Conservation (phyloP, 345 rosid species). For the Euphorbia pulcherrima region DNA sequence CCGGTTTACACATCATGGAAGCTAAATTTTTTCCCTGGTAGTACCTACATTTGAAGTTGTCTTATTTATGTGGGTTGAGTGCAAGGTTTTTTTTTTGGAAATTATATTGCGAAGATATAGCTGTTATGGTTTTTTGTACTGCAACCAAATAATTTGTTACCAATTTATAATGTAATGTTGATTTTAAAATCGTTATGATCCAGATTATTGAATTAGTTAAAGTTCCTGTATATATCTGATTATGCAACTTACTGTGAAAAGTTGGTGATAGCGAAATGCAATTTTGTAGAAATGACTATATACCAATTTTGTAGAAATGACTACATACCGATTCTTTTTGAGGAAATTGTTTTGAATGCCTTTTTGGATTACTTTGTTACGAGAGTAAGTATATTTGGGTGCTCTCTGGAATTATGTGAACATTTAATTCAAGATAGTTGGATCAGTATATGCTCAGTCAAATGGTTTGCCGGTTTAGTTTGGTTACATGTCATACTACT, state of each 20-base stretch:
- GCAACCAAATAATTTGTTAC: not conserved
- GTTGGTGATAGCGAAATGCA: not conserved
- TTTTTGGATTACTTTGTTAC: not conserved
- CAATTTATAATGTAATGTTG: not conserved
- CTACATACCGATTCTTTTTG: not conserved
- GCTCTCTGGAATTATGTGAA: not conserved
- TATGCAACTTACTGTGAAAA: not conserved
- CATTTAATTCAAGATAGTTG: not conserved
- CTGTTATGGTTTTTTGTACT: not conserved
- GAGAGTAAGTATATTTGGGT: not conserved
- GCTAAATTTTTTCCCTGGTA: not conserved
- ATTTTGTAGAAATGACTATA: not conserved
- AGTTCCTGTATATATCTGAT: not conserved
- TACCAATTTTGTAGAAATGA: not conserved
- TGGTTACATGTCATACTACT: conserved; percentile 5
- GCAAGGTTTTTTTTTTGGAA: not conserved
- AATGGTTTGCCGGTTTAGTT: not conserved
- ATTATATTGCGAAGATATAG: not conserved
- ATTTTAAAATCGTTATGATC: not conserved
- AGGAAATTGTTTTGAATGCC: not conserved
- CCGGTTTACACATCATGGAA: not conserved
- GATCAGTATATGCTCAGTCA: not conserved
- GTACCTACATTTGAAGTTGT: not conserved
- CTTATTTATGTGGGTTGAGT: not conserved
- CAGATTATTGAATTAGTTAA: not conserved